These are phyloP conservation scores for Phaffomyces antillensis DNA, from an alignment of 805 yeast species.

Conservation along the genomic window DNA sequence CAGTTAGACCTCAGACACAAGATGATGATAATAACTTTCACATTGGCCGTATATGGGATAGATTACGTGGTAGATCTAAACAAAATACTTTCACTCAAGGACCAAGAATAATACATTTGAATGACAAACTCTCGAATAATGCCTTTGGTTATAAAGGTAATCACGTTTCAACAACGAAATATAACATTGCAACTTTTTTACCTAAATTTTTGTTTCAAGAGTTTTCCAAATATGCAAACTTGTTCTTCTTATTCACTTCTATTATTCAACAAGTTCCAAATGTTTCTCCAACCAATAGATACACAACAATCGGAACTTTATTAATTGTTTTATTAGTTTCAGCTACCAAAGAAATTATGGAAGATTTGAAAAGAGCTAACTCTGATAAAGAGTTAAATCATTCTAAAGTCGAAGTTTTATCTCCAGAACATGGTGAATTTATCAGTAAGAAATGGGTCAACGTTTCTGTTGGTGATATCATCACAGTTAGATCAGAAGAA, in stretches of 20 bases:
- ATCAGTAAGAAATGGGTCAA: constrained; percentile 72
- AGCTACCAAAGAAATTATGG: constrained; percentile 85
- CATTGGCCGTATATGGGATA: constrained; percentile 31
- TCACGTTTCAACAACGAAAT: constrained; percentile 91
- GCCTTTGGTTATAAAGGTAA: constrained; percentile 62
- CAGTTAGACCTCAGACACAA: constrained; percentile 18
- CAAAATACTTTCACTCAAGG: constrained; percentile 23
- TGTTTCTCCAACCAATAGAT: constrained; percentile 93
- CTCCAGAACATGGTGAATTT: constrained; percentile 52
- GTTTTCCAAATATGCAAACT: constrained; percentile 92
- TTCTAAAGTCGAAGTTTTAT: constrained; percentile 62
- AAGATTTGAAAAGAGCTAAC: constrained; percentile 79
- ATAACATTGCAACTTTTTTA: constrained; percentile 84
- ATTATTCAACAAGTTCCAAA: constrained; percentile 94
- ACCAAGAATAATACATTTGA: constrained; percentile 62
- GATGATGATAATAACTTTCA: constrained; percentile 30
- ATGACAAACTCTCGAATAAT: constrained; percentile 51
- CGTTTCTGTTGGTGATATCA: constrained; percentile 86
- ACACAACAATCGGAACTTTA: constrained; percentile 90
- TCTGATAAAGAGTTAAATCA: constrained; percentile 88
- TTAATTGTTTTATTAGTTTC: constrained; percentile 81
- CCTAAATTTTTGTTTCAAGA: constrained; percentile 96
- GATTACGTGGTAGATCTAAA: constrained; percentile 24
- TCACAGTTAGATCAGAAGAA: constrained; percentile 77
- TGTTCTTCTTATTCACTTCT: constrained; percentile 89